These are phyloP conservation scores for Rhizopus sp. DNA, from an alignment of 371 early-diverging fungal species.

Conservation along the genomic window DNA sequence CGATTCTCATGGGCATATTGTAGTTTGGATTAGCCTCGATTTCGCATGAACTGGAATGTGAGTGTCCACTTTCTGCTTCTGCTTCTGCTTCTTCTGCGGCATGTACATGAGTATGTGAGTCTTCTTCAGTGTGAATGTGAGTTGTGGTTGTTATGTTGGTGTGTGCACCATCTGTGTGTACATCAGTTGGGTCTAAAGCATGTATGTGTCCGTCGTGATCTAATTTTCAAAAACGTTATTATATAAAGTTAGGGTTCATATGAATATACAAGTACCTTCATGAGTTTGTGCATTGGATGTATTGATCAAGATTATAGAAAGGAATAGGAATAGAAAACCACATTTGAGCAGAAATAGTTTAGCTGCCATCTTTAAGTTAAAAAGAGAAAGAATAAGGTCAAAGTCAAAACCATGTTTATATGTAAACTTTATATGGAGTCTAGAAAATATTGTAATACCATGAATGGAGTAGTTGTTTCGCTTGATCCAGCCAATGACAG, in stretches of 20 bases:
- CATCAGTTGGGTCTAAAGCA: no score
- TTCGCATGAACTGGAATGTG: constrained; percentile 14
- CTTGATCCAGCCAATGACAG: constrained; percentile 15
- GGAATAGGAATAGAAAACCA: constrained; percentile 3
- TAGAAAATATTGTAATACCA: constrained; percentile 6
- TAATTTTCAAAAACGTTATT: no score
- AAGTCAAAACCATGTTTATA: background rate
- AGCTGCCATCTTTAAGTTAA: constrained; percentile 7
- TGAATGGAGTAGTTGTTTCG: constrained; percentile 9
- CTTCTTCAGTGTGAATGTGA: background rate
- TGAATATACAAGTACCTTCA: constrained; percentile 19
- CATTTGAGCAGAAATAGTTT: constrained; percentile 5
- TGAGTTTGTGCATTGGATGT: constrained; percentile 14
- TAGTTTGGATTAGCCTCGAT: constrained; percentile 16
- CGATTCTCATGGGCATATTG: constrained; percentile 25
- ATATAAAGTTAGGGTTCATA: no score
- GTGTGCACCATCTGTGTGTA: no score
- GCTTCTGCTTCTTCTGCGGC: constrained; percentile 9
- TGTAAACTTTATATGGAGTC: background rate
- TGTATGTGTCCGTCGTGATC: no score
- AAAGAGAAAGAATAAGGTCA: background rate
- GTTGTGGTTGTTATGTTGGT: background rate
- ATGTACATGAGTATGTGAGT: constrained; percentile 1
- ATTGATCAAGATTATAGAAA: constrained; percentile 10
- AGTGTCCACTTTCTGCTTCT: constrained; percentile 4